Base-by-base conservation (phyloP, 345 rosid species). In the Angophora floribunda region DNA sequence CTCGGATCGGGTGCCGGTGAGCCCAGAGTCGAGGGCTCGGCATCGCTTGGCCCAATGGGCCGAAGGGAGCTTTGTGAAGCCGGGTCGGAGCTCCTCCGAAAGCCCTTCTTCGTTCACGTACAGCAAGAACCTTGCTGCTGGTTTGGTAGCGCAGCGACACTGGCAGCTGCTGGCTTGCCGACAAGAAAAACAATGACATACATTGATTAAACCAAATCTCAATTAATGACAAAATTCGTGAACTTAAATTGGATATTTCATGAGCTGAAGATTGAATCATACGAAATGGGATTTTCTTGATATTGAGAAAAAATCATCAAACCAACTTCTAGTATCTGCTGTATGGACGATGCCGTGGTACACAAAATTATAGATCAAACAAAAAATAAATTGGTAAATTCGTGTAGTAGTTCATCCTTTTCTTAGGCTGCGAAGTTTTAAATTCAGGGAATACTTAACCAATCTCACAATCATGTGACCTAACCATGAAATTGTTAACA, bases 401-500 rank as follows among this genome's bases (percentile, higher is more conserved):
- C n/a, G n/a, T n/a, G n/a, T n/a, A n/a, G n/a, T n/a, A n/a, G n/a
- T n/a, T n/a, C n/a, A n/a, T n/a, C n/a, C n/a, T n/a, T n/a, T n/a
- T n/a, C n/a, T n/a, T n/a, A n/a, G n/a, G n/a, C n/a, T n/a, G n/a
- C n/a, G n/a, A n/a, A n/a, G 19, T 70, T 70, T 36, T 41, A 4
- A 36, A 70, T 16, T 0, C 6, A 32, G 0, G 0, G 1, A 63
- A 63, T 65, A 0, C 41, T 65, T 14, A 10, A 15, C 21, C 0
- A 15, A 67, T 7, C 4, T 2, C 3, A 15, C 1, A 70, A 0
- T 17, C 41, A 4, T 36, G 44, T 3, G 1, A 17, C 6, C 9
- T 24, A 1, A 15, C 17, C 1, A 0, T 30, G 44, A 15, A 67
- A 67, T 30, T 67, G 21, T 30, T 15, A 32, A 8, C 44, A 67